Evolutionary conservation across 371 early-diverging fungal genomes (phyloP).

Genomic region (Actinomortierella wolfii): DNA sequence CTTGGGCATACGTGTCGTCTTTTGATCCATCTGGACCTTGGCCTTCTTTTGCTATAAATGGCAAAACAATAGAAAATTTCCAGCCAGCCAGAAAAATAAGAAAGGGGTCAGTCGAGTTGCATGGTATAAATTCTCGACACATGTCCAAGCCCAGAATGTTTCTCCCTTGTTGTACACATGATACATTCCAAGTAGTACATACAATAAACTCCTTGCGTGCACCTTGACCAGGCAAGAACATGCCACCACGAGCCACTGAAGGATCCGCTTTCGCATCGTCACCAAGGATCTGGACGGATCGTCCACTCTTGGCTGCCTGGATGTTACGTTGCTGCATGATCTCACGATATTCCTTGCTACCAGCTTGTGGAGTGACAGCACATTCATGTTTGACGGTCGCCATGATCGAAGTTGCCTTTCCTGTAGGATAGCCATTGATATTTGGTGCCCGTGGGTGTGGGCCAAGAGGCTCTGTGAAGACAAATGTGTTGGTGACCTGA

Average conservation of each 20-base stretch:
- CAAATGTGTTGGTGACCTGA: conserved; percentile 74
- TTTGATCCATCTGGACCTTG: conserved; percentile 58
- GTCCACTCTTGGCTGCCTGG: conserved; percentile 54
- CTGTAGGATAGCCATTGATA: conserved; percentile 42
- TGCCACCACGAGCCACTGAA: conserved; percentile 62
- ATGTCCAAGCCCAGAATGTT: conserved; percentile 13
- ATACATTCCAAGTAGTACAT: conserved; percentile 24
- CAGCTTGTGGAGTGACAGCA: conserved; percentile 67
- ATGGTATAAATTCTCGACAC: conserved; percentile 1
- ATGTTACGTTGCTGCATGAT: conserved; percentile 78
- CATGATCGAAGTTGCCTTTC: conserved; percentile 52
- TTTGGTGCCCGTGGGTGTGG: conserved; percentile 47
- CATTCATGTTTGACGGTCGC: conserved; percentile 89
- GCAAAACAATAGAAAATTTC: not conserved
- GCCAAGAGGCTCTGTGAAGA: conserved; percentile 71
- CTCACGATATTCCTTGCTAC: conserved; percentile 61
- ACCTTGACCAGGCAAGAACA: conserved; percentile 53
- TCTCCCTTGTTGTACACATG: conserved; percentile 8
- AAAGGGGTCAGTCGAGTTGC: not conserved
- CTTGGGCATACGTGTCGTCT: conserved; percentile 83
- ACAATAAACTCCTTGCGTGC: conserved; percentile 59
- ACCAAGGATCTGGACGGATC: conserved; percentile 61
- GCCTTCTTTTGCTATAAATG: conserved; percentile 47
- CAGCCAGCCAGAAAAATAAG: not conserved
- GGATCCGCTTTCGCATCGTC: conserved; percentile 57